Evolutionary conservation across 495 filamentous ascomycete genomes (phyloP).

Genomic region (Rhypophila decipiens): DNA sequence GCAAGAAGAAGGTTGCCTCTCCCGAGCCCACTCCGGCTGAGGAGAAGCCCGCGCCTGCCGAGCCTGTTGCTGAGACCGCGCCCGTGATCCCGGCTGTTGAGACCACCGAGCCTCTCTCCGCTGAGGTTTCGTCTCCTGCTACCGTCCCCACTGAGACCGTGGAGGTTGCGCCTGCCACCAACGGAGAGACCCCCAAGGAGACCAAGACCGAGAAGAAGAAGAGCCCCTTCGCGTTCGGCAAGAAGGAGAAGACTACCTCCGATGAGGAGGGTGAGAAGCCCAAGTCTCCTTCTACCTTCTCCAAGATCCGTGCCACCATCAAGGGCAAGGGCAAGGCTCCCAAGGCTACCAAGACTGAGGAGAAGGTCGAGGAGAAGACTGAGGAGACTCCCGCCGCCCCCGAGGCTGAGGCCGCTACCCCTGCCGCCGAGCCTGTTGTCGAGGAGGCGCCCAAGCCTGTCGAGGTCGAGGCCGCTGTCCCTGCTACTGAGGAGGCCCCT

Average conservation of each 20-base stretch:
- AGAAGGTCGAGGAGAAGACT: conserved; percentile 39
- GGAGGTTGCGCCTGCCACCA: conserved; percentile 37
- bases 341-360: conserved; percentile 20
- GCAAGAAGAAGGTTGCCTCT: conserved; percentile 47
- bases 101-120: conserved; percentile 46
- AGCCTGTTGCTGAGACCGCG: conserved; percentile 47
- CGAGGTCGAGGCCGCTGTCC: conserved; percentile 25
- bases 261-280: conserved; percentile 47
- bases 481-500: conserved; percentile 27
- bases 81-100: conserved; percentile 54
- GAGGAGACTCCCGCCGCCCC: conserved; percentile 29
- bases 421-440: conserved; percentile 47
- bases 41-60: conserved; percentile 28
- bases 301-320: conserved; percentile 52
- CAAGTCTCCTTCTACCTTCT: conserved; percentile 48
- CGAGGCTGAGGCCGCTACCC: conserved; percentile 32
- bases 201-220: conserved; percentile 52
- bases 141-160: conserved; percentile 36
- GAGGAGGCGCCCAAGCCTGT: conserved; percentile 40
- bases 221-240: conserved; percentile 51
- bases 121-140: conserved; percentile 40
- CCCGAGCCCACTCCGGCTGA: conserved; percentile 34
- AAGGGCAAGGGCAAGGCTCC: conserved; percentile 33
- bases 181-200: conserved; percentile 47
- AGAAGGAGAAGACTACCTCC: conserved; percentile 44